Base-by-base conservation (phyloP, 345 rosid species). In the Heritiera littoralis region DNA sequence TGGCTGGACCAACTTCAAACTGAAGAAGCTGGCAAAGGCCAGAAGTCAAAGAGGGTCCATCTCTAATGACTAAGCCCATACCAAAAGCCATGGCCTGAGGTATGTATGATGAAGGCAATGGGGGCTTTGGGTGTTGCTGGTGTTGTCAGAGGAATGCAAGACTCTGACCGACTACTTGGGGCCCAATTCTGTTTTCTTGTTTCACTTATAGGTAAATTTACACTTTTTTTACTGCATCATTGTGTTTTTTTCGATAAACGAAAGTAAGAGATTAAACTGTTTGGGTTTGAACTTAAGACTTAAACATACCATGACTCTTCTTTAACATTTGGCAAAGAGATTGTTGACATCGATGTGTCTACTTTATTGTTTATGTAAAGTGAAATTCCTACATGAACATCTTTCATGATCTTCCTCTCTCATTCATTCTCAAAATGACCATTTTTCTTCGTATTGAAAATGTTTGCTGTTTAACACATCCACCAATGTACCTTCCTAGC, bases 41-140 rank as follows among this genome's bases (percentile, higher is more conserved):
- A 67, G 23, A 75, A 58, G 87, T 83, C 86, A 87, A 85, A 81
- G 87, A 79, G 89, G 87, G 85, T 77, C 89, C 83, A 72, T 63
- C 12, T 4, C 69, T 72, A 77, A 72, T 80, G 86, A 79, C 81
- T 78, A 43, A 64, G 81, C 82, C 79, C 85, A 73, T 78, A 66
- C 14, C 52, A 32, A 72, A 80, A 51, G 79, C 35, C 45, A 60
- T 48, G 64, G 41, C 35, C n/a, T 48, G 72, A 30, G 17, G 54
- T 11, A 35, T 35, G 38, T 3, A 18, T 45, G 54, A 45, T 67
- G 8, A 67, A 67, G 72, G 52, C 52, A 35, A 35, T 35, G 38
- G 38, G 38, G 43, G 43, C 43, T 40, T 40, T 40, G 43, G 43
- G 43, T 3, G 43, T 40, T 40, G 43, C 4, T 40, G 43, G 43